Conservation (phyloP, 1,139 yeast genomes). For the Suhomyces panamericanus region DNA sequence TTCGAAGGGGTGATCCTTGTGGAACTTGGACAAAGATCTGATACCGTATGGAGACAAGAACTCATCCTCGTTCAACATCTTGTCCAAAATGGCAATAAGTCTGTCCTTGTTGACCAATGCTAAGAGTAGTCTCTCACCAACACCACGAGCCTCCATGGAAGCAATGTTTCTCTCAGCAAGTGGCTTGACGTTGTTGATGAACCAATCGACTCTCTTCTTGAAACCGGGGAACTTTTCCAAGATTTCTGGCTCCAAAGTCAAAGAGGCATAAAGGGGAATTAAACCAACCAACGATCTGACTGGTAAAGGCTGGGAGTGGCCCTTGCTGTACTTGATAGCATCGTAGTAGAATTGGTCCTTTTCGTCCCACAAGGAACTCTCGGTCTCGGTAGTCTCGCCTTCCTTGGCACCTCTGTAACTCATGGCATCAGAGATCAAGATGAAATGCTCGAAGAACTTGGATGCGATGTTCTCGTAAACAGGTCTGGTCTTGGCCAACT, state of each 20-base stretch:
- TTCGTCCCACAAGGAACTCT: slow-evolving; percentile 85
- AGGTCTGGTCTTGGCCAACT: slow-evolving; percentile 80
- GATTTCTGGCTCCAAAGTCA: slow-evolving; percentile 86
- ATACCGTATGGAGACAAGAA: slow-evolving; percentile 87
- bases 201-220: slow-evolving; percentile 85
- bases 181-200: slow-evolving; percentile 66
- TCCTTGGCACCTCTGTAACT: slow-evolving; percentile 59
- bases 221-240: slow-evolving; percentile 80
- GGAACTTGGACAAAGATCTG: slow-evolving; percentile 85
- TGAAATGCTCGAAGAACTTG: slow-evolving; percentile 91
- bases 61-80: slow-evolving; percentile 87
- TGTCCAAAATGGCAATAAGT: slow-evolving; percentile 69
- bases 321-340: slow-evolving; percentile 83
- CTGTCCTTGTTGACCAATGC: slow-evolving; percentile 85
- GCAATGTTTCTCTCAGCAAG: slow-evolving; percentile 90
- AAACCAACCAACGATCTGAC: slow-evolving; percentile 91
- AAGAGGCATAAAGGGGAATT: slow-evolving; percentile 88
- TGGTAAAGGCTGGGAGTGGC: slow-evolving; percentile 70
- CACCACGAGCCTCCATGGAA: slow-evolving; percentile 81
- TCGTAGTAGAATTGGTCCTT: slow-evolving; percentile 89
- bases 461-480: slow-evolving; percentile 95
- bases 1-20: slow-evolving; percentile 80
- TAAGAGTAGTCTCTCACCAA: slow-evolving; percentile 78
- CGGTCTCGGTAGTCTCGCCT: slow-evolving; percentile 47
- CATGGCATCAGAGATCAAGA: slow-evolving; percentile 94